Percentiles rank a stretch among this genome's conserved stretches.
Conservation (phyloP, 345 rosid genomes). For the Populus tremula region DNA sequence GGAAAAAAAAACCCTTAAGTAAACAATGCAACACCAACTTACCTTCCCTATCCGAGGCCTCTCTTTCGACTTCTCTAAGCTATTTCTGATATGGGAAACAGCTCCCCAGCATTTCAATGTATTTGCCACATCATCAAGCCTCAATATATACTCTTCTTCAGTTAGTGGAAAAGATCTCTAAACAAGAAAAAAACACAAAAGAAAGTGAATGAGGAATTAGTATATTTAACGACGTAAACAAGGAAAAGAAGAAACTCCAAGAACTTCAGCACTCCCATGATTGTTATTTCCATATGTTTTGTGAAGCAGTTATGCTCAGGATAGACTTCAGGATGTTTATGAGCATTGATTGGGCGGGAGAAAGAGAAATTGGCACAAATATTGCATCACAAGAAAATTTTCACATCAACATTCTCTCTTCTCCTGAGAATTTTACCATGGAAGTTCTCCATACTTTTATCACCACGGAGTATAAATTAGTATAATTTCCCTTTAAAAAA, state of each 20-base stretch:
- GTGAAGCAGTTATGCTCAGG: not conserved
- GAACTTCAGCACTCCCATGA: not conserved
- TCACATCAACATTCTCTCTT: too few species aligned
- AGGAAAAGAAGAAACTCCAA: not conserved
- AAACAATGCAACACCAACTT: slow-evolving; percentile 7
- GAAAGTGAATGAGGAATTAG: not conserved
- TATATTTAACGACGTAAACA: not conserved
- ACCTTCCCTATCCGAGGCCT: slow-evolving; percentile 93
- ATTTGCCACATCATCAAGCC: slow-evolving; percentile 94
- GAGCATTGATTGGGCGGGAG: too few species aligned
- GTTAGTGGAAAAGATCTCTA: slow-evolving; percentile 93
- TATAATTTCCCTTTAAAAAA: too few species aligned
- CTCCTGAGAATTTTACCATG: too few species aligned
- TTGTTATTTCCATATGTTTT: not conserved
- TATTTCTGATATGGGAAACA: slow-evolving; percentile 81
- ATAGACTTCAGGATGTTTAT: too few species aligned
- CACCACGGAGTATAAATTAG: too few species aligned
- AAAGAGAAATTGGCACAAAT: too few species aligned
- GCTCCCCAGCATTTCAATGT: slow-evolving; percentile 96
- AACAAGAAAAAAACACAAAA: slow-evolving; percentile 11
- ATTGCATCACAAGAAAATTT: too few species aligned
- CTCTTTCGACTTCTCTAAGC: slow-evolving; percentile 80
- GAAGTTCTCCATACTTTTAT: too few species aligned
- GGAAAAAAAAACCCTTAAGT: not conserved
- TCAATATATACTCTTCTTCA: slow-evolving; percentile 84